phyloP scores from a whole-genome alignment of 139 green algal species.

The Chlamydomonas asymmetrica region DNA sequence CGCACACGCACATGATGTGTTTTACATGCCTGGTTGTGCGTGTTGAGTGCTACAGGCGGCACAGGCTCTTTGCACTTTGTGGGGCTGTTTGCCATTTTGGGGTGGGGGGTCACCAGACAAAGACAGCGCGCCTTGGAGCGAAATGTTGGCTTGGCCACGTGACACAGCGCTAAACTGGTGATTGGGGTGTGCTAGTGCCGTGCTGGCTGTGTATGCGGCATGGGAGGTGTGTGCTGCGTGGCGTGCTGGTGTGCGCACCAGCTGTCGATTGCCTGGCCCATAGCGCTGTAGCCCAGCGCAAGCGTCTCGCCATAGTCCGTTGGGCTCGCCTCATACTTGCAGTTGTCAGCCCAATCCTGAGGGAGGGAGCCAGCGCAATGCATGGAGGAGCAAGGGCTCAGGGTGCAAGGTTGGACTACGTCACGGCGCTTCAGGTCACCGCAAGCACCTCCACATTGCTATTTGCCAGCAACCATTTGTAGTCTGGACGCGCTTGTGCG shows the following conservation, averaged over 20 bases:
- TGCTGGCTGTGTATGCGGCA: not conserved
- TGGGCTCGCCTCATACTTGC: constrained; percentile 20
- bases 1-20: too few species aligned
- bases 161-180: not conserved
- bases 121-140: not conserved
- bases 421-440: too few species aligned
- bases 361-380: too few species aligned
- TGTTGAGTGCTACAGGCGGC: too few species aligned
- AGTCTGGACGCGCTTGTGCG: too few species aligned
- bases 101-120: not conserved
- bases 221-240: not conserved
- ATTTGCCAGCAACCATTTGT: too few species aligned
- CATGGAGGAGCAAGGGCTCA: too few species aligned
- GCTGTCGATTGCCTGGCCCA: not conserved
- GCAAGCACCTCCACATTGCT: too few species aligned
- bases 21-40: too few species aligned
- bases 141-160: not conserved
- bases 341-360: constrained; percentile 24
- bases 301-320: constrained; percentile 17
- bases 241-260: not conserved
- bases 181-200: constrained; percentile 3
- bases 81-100: too few species aligned
- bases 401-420: too few species aligned
- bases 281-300: constrained; percentile 17
- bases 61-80: too few species aligned